Evolutionary conservation across 2,329 filamentous ascomycete species (phyloP).

Genomic region (Akanthomyces lecanii): DNA sequence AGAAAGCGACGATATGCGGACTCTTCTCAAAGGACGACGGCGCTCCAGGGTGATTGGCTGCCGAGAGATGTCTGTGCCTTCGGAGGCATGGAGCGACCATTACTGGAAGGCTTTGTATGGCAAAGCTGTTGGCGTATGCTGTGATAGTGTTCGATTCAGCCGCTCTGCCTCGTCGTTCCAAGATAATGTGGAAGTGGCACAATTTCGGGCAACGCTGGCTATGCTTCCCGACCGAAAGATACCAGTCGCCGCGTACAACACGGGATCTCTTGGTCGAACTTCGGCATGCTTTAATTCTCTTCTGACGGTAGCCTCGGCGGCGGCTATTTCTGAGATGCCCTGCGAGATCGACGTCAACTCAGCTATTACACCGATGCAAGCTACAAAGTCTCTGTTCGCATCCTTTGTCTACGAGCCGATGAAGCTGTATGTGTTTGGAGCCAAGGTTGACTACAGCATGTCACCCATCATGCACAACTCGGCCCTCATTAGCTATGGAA

Average conservation of each 20-base stretch:
- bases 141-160: slow-evolving; percentile 58
- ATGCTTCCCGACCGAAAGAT: slow-evolving; percentile 38
- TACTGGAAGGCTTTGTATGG: slow-evolving; percentile 55
- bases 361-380: slow-evolving; percentile 56
- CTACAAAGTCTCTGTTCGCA: slow-evolving; percentile 61
- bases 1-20: slow-evolving; percentile 45
- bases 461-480: slow-evolving; percentile 76
- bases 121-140: slow-evolving; percentile 53
- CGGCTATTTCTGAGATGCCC: slow-evolving; percentile 27
- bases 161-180: slow-evolving; percentile 52
- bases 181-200: slow-evolving; percentile 59
- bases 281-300: slow-evolving; percentile 63
- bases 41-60: slow-evolving; percentile 60
- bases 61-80: slow-evolving; percentile 38
- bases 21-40: slow-evolving; percentile 48
- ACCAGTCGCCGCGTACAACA: slow-evolving; percentile 62
- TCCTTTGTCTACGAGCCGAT: slow-evolving; percentile 65
- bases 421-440: slow-evolving; percentile 71
- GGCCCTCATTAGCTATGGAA: slow-evolving; percentile 62
- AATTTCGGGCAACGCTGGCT: slow-evolving; percentile 48
- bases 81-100: slow-evolving; percentile 52
- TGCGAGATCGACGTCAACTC: slow-evolving; percentile 21
- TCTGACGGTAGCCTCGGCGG: slow-evolving; percentile 43
- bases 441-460: slow-evolving; percentile 65
- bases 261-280: slow-evolving; percentile 56